A percentile compares a stretch with the other conserved stretches of the same genome.
phyloP scores from a whole-genome alignment of 2,329 filamentous ascomycete genomes.

The Colletotrichum karsti region DNA sequence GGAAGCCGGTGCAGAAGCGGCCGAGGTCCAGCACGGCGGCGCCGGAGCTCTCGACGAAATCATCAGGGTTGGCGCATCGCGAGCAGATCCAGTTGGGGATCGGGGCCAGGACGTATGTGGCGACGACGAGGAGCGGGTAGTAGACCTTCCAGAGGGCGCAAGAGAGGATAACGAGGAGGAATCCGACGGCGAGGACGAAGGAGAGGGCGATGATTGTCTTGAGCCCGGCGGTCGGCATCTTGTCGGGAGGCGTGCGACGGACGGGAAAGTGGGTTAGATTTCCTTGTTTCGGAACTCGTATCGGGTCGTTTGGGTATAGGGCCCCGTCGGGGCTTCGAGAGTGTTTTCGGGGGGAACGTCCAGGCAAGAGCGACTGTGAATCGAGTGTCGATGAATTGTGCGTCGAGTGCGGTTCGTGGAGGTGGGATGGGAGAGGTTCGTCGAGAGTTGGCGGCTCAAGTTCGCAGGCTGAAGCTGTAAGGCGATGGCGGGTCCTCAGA shows the following conservation, averaged over 20 bases:
- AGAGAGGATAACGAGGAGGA: conserved; percentile 98
- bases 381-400: not conserved
- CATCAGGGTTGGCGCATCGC: conserved; percentile 89
- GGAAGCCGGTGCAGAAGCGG: conserved; percentile 91
- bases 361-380: not conserved
- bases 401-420: not conserved
- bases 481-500: conserved; percentile 24
- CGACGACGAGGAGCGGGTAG: conserved; percentile 94
- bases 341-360: not conserved
- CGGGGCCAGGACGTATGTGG: conserved; percentile 92
- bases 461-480: conserved; percentile 22
- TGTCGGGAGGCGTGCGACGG: conserved; percentile 36
- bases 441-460: conserved; percentile 12
- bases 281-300: conserved; percentile 24
- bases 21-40: conserved; percentile 92
- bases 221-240: conserved; percentile 82
- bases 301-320: conserved; percentile 13
- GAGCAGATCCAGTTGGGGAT: conserved; percentile 96
- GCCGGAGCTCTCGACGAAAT: conserved; percentile 88
- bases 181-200: conserved; percentile 98
- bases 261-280: conserved; percentile 5
- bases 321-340: conserved; percentile 24
- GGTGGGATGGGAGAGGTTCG: not conserved
- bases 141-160: conserved; percentile 95
- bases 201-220: conserved; percentile 99